Conservation (phyloP, 2,329 filamentous ascomycete genomes). For the Colletotrichum tanaceti region DNA sequence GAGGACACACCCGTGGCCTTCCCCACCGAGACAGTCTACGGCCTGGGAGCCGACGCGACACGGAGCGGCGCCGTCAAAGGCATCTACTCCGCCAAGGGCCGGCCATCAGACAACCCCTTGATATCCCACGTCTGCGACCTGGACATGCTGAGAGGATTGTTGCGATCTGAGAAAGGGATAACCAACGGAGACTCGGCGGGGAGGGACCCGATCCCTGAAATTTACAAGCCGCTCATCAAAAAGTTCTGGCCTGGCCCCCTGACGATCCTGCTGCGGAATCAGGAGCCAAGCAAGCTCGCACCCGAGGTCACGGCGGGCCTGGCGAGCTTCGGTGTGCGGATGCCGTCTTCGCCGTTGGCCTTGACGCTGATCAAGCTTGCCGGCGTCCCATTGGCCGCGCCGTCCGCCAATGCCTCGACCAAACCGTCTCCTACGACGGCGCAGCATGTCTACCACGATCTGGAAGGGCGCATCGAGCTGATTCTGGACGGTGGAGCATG, state of each 20-base stretch:
- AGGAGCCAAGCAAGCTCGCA: conserved; percentile 76
- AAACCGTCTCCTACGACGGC: conserved; percentile 92
- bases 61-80: conserved; percentile 83
- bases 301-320: conserved; percentile 93
- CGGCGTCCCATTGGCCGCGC: conserved; percentile 84
- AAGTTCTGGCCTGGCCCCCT: conserved; percentile 95
- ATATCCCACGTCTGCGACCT: conserved; percentile 92
- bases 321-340: conserved; percentile 86
- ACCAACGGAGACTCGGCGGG: conserved; percentile 38
- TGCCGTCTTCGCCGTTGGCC: conserved; percentile 88
- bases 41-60: conserved; percentile 95
- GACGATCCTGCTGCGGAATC: conserved; percentile 87
- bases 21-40: conserved; percentile 97
- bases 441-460: conserved; percentile 87
- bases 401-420: conserved; percentile 94
- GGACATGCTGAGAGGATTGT: conserved; percentile 75
- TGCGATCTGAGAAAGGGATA: conserved; percentile 51
- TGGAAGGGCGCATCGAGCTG: conserved; percentile 82
- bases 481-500: conserved; percentile 92
- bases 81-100: conserved; percentile 92
- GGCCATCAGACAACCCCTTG: conserved; percentile 93
- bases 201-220: conserved; percentile 69
- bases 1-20: conserved; percentile 87
- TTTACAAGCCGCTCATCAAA: conserved; percentile 82
- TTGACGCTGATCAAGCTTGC: conserved; percentile 85